Evolutionary conservation across 2,329 filamentous ascomycete genomes (phyloP), one percentile per base, ranked within the genome.

Genomic region (Neopestalotiopsis clavispora): DNA sequence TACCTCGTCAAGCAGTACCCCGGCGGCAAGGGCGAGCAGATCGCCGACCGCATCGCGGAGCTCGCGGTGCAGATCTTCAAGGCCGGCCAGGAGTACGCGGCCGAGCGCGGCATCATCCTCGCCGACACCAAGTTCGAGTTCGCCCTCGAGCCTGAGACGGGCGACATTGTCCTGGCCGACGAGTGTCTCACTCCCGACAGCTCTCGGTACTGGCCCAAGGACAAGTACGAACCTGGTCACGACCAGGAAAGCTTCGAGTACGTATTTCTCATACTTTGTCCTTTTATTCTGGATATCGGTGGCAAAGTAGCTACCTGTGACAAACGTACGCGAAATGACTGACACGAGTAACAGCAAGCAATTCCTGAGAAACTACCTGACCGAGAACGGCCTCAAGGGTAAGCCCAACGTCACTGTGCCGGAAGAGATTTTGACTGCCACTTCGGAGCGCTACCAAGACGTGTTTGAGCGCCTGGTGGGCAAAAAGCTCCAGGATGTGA

Each of bases 201-300:
- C 67, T 95, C 92, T 65, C 89, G 95, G 17, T 97, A 97, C 86
- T 98, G 95, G 95, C 90, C 91, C 0, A 89, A 87, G 71, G 90
- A 90, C 58, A 85, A 85, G 60, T 97, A 95, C 78, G 86, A 90
- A 77, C 81, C 92, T 20, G 94, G 95, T 1, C 86, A 85, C 71
- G 87, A 92, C 68, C 94, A 97, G 83, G 87, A 91, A 67, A 96
- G 93, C 81, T 96, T 95, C 30, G 63, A 68, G 45, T 67, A 38
- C 42, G 40, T 42, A 40, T 67, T 28, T 3, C 34, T 7, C 65
- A 30, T 28, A 4, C 4, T 3, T 14, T 20, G 4, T 9, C 40
- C 28, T 17, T 32, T 49, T 7, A 17, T 4, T 17, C 6, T 14
- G 57, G 1, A 30, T 9, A 4, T 3, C 4, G 32, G 4, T 6